These are phyloP conservation scores for Hymenoscyphus albidus DNA, from an alignment of 2,329 filamentous ascomycete genomes.

Conservation along the genomic window DNA sequence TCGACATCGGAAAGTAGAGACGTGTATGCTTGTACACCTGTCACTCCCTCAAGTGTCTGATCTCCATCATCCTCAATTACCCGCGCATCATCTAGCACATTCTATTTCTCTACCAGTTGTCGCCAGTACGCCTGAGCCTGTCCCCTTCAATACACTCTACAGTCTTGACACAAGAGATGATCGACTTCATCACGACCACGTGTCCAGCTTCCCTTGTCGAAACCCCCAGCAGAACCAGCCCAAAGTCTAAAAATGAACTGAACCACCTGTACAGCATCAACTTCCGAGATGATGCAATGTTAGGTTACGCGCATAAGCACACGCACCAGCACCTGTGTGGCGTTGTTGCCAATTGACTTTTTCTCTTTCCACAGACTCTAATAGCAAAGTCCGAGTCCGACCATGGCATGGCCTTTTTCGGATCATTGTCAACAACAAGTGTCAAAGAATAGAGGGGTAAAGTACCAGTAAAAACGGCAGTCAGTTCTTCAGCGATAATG, in stretches of 20 bases:
- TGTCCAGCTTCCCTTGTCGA: conserved; percentile 6
- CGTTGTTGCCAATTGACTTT: neutral
- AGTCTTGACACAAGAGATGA: neutral
- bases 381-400: neutral
- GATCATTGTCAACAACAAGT: too few species aligned
- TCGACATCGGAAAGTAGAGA: neutral
- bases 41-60: neutral
- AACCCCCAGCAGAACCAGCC: neutral
- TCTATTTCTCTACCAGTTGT: too few species aligned
- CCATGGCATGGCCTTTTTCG: neutral
- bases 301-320: neutral
- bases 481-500: too few species aligned
- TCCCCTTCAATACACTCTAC: too few species aligned
- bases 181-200: conserved; percentile 10
- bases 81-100: neutral
- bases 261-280: neutral
- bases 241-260: neutral
- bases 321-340: neutral
- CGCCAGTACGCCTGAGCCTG: too few species aligned
- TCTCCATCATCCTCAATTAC: neutral
- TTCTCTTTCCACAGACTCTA: neutral
- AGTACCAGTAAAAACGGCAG: too few species aligned
- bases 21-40: conserved; percentile 5
- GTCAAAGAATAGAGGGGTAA: too few species aligned
- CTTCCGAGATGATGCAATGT: neutral